Evolutionary conservation across 257 asterid genomes (phyloP).

Genomic region (Nicotiana paniculata): DNA sequence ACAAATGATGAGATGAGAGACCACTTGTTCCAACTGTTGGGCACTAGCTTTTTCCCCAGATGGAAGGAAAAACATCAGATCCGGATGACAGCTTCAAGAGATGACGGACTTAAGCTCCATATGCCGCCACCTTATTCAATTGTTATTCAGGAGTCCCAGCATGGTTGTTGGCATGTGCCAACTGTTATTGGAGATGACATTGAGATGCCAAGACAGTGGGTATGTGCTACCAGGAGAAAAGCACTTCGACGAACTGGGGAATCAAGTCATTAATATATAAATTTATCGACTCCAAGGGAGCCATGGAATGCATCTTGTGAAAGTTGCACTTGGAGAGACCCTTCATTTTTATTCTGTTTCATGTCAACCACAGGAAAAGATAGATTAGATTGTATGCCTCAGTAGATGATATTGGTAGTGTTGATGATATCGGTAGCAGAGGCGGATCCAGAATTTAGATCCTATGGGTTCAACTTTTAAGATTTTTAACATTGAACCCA

Average conservation of each 20-base stretch:
- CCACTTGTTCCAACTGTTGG: constrained; percentile 81
- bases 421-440: too few relatives aligned
- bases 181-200: constrained; percentile 74
- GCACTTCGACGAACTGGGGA: constrained; percentile 5
- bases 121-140: constrained; percentile 93
- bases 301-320: too few relatives aligned
- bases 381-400: too few relatives aligned
- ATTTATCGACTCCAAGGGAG: too few relatives aligned
- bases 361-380: too few relatives aligned
- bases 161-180: constrained; percentile 75
- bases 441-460: too few relatives aligned
- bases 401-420: too few relatives aligned
- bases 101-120: constrained; percentile 38
- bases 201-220: constrained; percentile 72
- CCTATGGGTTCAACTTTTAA: too few relatives aligned
- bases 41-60: constrained; percentile 78
- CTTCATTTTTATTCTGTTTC: too few relatives aligned
- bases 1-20: constrained; percentile 98
- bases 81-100: constrained; percentile 37
- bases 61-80: constrained; percentile 99
- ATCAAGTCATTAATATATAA: not conserved
- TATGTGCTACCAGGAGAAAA: constrained; percentile 57
- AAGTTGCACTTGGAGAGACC: too few relatives aligned
- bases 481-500: too few relatives aligned
- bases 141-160: constrained; percentile 87